Evolutionary conservation across 1,284 basidiomycete species (phyloP), one percentile per base, ranked within the genome.

Genomic region (Tilletia walkeri): DNA sequence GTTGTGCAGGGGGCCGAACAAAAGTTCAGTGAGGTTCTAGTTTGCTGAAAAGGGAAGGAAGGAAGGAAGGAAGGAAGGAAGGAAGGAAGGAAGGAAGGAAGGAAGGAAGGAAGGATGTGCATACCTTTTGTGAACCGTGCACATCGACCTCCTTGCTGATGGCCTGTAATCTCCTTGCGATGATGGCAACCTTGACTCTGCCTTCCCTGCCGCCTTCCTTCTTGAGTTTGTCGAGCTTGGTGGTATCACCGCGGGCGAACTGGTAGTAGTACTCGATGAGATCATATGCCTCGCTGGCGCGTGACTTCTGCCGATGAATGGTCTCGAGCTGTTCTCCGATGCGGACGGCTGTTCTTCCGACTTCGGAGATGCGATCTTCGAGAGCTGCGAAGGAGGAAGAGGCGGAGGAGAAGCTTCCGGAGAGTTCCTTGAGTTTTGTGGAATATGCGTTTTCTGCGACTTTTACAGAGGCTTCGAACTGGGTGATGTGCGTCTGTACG

Each of bases 221-320:
- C 78, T 91, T 88, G 75, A 96, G 86, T 20, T 88, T 86, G 78
- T 95, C 93, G 61, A 96, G 85, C 65, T 89, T 88, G 3, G 88
- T 86, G 0, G 91, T 92, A 73, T 98, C 93, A 5, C 91, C 92
- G 71, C 91, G 90, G 2, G 92, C 90, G 80, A 98, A 91, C 73
- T 94, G 92, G 78, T 95, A 93, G 84, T 98, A 98, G 85, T 92
- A 95, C 73, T 94, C 90, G 69, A 99, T 92, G n/a, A 99, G 86
- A 81, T 98, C 91, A 76, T 94, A 91, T 0, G 95, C 93, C 24
- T 94, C 94, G 79, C 95, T 93, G 0, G 95, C 96, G 72, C 94
- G 87, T 79, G 93, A 92, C 7, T 95, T 89, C 77, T 95, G 92
- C 72, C 94, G 89, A 83, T 98, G 94, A 30, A 99, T 90, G 0